These are phyloP conservation scores for Coemansia javaensis DNA, from an alignment of 192 early-diverging fungal species.

Conservation along the genomic window DNA sequence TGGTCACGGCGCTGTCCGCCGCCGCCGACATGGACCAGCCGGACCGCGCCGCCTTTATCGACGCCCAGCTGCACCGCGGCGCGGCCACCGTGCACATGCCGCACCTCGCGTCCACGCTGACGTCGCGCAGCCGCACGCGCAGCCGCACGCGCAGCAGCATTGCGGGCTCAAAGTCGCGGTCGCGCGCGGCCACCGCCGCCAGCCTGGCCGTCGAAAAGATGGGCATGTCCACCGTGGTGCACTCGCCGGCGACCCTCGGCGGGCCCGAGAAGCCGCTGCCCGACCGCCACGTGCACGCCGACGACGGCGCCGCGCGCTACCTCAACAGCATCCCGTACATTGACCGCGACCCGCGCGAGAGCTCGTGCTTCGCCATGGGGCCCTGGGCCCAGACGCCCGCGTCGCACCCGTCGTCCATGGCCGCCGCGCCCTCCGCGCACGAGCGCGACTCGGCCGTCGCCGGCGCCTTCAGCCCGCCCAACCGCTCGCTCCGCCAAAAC, in stretches of 20 bases:
- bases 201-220: constrained; percentile 44
- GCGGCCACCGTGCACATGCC: constrained; percentile 11
- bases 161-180: constrained; percentile 16
- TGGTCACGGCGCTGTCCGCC: constrained; percentile 17
- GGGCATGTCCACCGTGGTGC: background rate
- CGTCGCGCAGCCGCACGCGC: constrained; percentile 18
- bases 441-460: constrained; percentile 4
- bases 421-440: constrained; percentile 1
- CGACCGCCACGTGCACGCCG: background rate
- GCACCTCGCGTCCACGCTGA: constrained; percentile 6
- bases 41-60: constrained; percentile 23
- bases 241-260: background rate
- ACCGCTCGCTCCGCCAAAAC: too few species aligned
- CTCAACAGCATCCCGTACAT: constrained; percentile 43
- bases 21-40: constrained; percentile 14
- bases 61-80: constrained; percentile 9
- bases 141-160: constrained; percentile 22
- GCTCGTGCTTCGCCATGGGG: constrained; percentile 42
- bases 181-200: constrained; percentile 36
- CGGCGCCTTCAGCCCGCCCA: background rate
- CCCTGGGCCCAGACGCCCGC: constrained; percentile 19
- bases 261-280: background rate
- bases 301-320: constrained; percentile 5
- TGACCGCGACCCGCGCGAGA: constrained; percentile 35
- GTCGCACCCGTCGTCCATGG: background rate